Conservation (phyloP, 192 early-diverging fungal species). For the Coemansia sp. region DNA sequence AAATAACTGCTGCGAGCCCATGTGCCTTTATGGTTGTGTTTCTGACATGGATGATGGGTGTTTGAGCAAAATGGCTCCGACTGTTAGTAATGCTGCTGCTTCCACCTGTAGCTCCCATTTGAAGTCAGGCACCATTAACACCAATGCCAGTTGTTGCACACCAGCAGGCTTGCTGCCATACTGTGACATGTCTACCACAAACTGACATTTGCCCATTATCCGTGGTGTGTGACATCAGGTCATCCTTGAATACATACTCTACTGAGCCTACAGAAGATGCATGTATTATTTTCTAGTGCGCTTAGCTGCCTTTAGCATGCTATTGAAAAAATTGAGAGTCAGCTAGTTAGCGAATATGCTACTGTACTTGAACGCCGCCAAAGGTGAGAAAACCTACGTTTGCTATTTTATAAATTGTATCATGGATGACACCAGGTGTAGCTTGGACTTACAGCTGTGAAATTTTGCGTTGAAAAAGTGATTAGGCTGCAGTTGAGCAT, state of each 20-base stretch:
- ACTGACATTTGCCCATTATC: slow-evolving; percentile 20
- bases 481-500: no score
- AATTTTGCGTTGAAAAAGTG: no score
- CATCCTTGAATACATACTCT: slow-evolving; percentile 38
- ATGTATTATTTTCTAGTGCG: no score
- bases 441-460: no score
- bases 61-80: slow-evolving; percentile 17
- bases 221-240: slow-evolving; percentile 24
- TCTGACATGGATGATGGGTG: no score
- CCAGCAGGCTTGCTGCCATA: slow-evolving; percentile 16
- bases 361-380: no score
- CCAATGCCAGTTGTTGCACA: slow-evolving; percentile 24
- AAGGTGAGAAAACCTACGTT: no score
- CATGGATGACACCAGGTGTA: no score
- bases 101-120: slow-evolving; percentile 17
- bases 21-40: not conserved
- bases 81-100: slow-evolving; percentile 6
- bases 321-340: no score
- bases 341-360: no score
- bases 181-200: slow-evolving; percentile 36
- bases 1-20: slow-evolving; percentile 10
- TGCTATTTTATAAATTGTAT: no score
- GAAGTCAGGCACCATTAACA: slow-evolving; percentile 34
- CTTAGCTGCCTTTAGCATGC: no score
- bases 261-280: slow-evolving; percentile 13